Percentiles rank a stretch among this genome's conserved stretches.
Conservation (phyloP, 2,329 filamentous ascomycete genomes). For the Fusarium chlamydosporum region DNA sequence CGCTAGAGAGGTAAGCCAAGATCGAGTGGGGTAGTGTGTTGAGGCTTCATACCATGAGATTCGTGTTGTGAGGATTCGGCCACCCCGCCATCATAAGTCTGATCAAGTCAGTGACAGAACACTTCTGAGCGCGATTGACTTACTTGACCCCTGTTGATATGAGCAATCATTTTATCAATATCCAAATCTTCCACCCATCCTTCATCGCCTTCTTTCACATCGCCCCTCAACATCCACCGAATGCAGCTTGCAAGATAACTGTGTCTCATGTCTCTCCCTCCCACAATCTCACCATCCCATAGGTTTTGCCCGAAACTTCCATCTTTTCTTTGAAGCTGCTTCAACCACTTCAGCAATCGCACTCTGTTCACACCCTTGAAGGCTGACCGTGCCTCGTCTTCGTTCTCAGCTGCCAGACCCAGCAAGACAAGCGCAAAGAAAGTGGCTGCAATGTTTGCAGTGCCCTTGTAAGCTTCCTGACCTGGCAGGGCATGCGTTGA, state of each 20-base stretch:
- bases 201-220: slow-evolving; percentile 63
- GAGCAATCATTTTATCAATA: slow-evolving; percentile 75
- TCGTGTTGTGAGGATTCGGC: slow-evolving; percentile 84
- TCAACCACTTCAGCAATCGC: slow-evolving; percentile 81
- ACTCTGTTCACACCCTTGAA: slow-evolving; percentile 76
- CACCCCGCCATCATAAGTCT: slow-evolving; percentile 89
- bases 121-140: not conserved
- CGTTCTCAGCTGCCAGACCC: slow-evolving; percentile 63
- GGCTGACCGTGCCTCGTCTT: slow-evolving; percentile 58
- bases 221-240: slow-evolving; percentile 83
- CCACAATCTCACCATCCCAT: slow-evolving; percentile 72
- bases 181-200: slow-evolving; percentile 79
- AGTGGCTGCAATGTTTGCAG: slow-evolving; percentile 85
- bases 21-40: slow-evolving; percentile 2
- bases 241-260: slow-evolving; percentile 88
- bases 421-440: slow-evolving; percentile 88
- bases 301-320: slow-evolving; percentile 93
- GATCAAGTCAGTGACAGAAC: slow-evolving; percentile 30
- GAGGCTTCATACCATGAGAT: slow-evolving; percentile 75
- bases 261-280: slow-evolving; percentile 87
- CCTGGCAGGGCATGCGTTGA: slow-evolving; percentile 70
- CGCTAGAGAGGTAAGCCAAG: slow-evolving; percentile 62
- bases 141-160: slow-evolving; percentile 76
- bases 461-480: slow-evolving; percentile 62
- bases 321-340: slow-evolving; percentile 80